These are phyloP conservation scores for Fusarium veterinarium DNA, from an alignment of 2,329 filamentous ascomycete species.

Conservation along the genomic window DNA sequence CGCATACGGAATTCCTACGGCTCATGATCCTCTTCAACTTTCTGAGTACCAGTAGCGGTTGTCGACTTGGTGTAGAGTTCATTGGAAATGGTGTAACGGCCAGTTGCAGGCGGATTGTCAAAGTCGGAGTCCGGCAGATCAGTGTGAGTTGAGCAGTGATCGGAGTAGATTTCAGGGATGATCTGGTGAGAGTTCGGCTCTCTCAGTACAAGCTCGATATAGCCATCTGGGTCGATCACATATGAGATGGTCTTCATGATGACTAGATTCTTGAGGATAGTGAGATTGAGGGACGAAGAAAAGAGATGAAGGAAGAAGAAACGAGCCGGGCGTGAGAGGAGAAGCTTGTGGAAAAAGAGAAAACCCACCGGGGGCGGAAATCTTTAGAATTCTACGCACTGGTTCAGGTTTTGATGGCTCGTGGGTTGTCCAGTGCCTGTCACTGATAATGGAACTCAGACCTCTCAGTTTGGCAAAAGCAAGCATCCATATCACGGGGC, in stretches of 20 bases:
- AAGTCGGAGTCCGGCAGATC: neutral
- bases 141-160: neutral
- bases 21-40: fast-evolving
- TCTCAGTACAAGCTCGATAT: neutral
- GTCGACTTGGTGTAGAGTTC: neutral
- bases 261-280: no score
- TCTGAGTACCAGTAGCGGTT: fast-evolving
- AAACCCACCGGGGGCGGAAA: no score
- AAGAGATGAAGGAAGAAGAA: neutral
- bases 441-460: no score
- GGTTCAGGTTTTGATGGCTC: no score
- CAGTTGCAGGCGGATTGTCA: neutral
- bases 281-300: neutral
- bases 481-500: no score
- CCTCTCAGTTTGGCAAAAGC: no score
- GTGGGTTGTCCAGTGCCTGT: no score
- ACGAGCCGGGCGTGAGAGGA: no score
- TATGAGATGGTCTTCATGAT: neutral
- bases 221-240: neutral
- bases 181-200: neutral
- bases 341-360: no score
- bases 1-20: neutral
- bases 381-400: no score
- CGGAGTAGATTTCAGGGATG: neutral
- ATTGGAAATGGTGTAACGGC: neutral